Percentiles rank a stretch among this genome's conserved stretches.
phyloP scores from a whole-genome alignment of 139 green algal species.

The Bryopsis sp. region DNA sequence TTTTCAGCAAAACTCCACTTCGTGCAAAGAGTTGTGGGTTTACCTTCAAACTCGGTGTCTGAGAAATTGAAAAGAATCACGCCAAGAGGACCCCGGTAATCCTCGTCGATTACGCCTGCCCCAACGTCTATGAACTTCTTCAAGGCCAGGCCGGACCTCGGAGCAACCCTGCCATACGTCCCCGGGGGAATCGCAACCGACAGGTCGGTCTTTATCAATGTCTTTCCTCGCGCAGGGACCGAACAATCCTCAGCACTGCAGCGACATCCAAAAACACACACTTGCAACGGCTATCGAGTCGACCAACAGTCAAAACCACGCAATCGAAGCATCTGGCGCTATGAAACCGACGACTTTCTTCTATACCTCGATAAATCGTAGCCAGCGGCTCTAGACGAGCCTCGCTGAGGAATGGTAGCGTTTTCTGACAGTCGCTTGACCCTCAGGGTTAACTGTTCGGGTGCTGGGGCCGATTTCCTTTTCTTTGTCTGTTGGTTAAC shows the following conservation, averaged over 20 bases:
- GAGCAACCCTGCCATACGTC: constrained; percentile 92
- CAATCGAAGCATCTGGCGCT: too few relatives aligned
- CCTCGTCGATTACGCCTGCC: constrained; percentile 93
- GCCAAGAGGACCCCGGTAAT: constrained; percentile 88
- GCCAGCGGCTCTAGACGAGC: constrained; percentile 72
- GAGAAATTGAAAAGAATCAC: constrained; percentile 97
- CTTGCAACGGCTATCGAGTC: background rate
- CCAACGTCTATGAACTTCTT: constrained; percentile 97
- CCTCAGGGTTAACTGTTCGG: constrained; percentile 26
- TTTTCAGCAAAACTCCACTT: too few relatives aligned
- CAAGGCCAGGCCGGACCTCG: constrained; percentile 84
- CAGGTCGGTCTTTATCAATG: constrained; percentile 79
- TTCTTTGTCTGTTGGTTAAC: constrained; percentile 1
- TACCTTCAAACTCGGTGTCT: constrained; percentile 75
- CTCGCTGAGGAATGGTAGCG: constrained; percentile 71
- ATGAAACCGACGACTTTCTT: too few relatives aligned
- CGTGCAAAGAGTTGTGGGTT: too few relatives aligned
- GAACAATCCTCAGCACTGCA: constrained; percentile 73
- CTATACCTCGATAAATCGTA: constrained; percentile 91
- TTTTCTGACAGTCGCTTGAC: constrained; percentile 80
- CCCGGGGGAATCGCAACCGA: constrained; percentile 74
- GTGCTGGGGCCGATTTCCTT: background rate
- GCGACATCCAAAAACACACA: background rate
- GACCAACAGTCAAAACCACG: too few relatives aligned
- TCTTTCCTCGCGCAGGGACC: constrained; percentile 78